Evolutionary conservation across 495 filamentous ascomycete species (phyloP).

Genomic region (Massariosphaeria phaeospora): DNA sequence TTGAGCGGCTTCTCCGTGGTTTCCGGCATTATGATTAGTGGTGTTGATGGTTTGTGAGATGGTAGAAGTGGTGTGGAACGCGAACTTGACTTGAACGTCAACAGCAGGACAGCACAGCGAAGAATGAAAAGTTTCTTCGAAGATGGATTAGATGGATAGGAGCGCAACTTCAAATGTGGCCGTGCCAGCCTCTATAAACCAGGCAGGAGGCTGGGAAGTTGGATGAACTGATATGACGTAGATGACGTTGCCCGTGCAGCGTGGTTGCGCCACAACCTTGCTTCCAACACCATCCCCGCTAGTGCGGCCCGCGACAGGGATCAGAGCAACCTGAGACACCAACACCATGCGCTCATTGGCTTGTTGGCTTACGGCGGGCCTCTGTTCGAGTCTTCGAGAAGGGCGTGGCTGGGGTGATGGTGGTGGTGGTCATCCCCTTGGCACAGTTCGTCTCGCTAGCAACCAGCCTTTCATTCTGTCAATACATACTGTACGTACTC

Average conservation of each 20-base stretch:
- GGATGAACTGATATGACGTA: constrained; percentile 22
- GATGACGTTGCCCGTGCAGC: constrained; percentile 16
- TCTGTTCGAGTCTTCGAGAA: background rate
- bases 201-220: constrained; percentile 18
- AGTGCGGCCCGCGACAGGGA: constrained; percentile 6
- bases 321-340: constrained; percentile 10
- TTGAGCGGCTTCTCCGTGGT: constrained; percentile 34
- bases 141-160: background rate
- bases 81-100: background rate
- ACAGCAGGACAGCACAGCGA: background rate
- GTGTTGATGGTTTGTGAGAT: background rate
- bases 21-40: constrained; percentile 22
- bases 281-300: constrained; percentile 13
- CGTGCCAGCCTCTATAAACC: constrained; percentile 9
- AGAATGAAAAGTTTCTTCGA: background rate
- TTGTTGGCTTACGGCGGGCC: background rate
- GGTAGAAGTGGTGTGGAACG: background rate
- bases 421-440: background rate
- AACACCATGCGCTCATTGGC: constrained; percentile 10
- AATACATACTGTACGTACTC: too few species aligned
- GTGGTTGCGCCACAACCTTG: constrained; percentile 7
- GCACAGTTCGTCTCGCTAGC: too few species aligned
- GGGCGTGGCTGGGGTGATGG: background rate
- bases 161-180: constrained; percentile 13
- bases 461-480: too few species aligned